Conservation (phyloP, 2,329 filamentous ascomycete species). For the Botrytis byssoidea region DNA sequence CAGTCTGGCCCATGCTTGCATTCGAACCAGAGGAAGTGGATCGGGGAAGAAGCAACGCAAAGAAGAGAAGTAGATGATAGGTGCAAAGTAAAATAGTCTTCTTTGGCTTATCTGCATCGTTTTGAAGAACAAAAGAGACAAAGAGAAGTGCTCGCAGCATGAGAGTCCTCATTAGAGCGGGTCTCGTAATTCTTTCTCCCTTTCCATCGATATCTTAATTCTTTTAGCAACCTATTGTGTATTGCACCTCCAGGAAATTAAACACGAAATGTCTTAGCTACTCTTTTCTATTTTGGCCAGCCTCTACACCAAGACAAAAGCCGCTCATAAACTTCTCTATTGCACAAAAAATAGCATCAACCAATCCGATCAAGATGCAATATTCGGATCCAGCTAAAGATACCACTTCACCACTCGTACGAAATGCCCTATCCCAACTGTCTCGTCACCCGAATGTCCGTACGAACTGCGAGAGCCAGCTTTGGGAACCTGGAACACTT, state of each 20-base stretch:
- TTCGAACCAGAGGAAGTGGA: not conserved
- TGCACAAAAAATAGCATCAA: too few species aligned
- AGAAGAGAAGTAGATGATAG: not conserved
- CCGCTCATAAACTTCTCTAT: not conserved
- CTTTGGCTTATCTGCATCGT: not conserved
- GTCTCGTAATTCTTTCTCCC: not conserved
- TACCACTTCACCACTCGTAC: not conserved
- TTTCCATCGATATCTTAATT: not conserved
- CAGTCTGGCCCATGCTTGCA: not conserved
- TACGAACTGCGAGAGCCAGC: not conserved
- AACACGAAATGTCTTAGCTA: not conserved
- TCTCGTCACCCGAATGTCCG: not conserved
- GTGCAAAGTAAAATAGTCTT: not conserved
- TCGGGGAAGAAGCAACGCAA: not conserved
- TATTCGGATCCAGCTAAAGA: not conserved
- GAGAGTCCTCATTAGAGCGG: not conserved
- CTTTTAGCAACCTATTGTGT: not conserved
- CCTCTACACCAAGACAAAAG: not conserved
- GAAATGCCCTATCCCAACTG: not conserved
- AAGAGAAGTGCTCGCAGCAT: not conserved
- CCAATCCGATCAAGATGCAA: not conserved
- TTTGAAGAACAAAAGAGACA: not conserved
- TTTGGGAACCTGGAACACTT: not conserved
- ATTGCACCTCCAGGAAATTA: not conserved
- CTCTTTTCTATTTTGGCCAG: not conserved